Evolutionary conservation across 495 filamentous ascomycete genomes (phyloP).

Genomic region (Penicillium argentinense): DNA sequence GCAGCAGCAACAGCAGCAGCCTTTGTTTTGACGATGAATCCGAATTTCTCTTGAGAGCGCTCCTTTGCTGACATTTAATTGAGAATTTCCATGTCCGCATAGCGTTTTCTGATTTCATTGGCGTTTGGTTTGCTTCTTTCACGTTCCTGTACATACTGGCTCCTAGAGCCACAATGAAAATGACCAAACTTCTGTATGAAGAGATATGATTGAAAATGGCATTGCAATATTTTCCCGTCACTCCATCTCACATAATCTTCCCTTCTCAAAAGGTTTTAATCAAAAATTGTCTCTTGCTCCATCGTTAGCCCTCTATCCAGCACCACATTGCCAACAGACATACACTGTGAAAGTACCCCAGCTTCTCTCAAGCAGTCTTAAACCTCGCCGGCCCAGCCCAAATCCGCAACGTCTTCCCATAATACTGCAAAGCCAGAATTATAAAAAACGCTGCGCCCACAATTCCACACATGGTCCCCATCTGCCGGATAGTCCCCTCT

Average conservation of each 20-base stretch:
- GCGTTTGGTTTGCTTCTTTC: neutral
- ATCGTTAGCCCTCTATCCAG: no score
- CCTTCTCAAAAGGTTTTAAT: no score
- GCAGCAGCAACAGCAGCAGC: constrained; percentile 13
- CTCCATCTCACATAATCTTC: no score
- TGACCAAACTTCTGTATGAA: no score
- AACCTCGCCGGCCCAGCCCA: constrained; percentile 24
- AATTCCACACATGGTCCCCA: constrained; percentile 53
- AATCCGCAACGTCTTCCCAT: constrained; percentile 42
- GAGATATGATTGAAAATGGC: neutral
- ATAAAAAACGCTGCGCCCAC: constrained; percentile 40
- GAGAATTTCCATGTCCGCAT: constrained; percentile 8
- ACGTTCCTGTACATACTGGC: constrained; percentile 4
- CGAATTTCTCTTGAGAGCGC: no score
- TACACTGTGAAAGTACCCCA: no score
- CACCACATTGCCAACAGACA: no score
- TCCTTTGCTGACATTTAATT: neutral
- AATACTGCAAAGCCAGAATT: constrained; percentile 41
- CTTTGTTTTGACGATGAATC: constrained; percentile 2
- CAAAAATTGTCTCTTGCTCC: no score
- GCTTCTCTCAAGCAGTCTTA: constrained; percentile 9
- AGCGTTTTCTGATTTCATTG: constrained; percentile 1
- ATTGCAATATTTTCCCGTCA: no score
- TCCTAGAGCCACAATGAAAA: neutral
- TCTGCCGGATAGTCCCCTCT: constrained; percentile 34